Evolutionary conservation across 176 grass and related monocot genomes (phyloP).

Genomic region (Echinochloa phyllopogon): DNA sequence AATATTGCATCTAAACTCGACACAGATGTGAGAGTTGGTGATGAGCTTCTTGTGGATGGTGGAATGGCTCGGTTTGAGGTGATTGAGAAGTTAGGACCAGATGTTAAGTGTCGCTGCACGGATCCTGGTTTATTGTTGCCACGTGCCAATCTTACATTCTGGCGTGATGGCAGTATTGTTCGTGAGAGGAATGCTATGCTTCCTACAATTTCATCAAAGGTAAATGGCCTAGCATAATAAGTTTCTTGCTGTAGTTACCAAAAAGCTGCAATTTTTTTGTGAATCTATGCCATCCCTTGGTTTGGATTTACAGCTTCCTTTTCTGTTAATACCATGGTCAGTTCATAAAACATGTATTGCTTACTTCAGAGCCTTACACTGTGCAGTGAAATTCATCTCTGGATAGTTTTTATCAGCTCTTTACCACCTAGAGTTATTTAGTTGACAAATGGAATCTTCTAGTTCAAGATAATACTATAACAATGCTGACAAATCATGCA

Average conservation of each 20-base stretch:
- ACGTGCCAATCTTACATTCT: slow-evolving; percentile 96
- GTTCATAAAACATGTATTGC: background rate
- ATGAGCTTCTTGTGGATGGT: slow-evolving; percentile 97
- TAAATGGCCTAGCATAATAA: slow-evolving; percentile 38
- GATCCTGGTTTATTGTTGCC: slow-evolving; percentile 93
- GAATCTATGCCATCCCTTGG: background rate
- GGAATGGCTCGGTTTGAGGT: slow-evolving; percentile 98
- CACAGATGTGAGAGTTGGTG: slow-evolving; percentile 90
- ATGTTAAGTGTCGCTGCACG: slow-evolving; percentile 90
- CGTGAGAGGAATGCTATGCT: slow-evolving; percentile 95
- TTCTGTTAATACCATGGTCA: slow-evolving; percentile 17
- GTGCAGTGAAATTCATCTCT: background rate
- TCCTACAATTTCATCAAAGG: slow-evolving; percentile 99
- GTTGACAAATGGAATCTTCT: slow-evolving; percentile 15
- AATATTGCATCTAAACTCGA: slow-evolving; percentile 20
- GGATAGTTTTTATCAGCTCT: slow-evolving; percentile 23
- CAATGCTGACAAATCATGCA: slow-evolving; percentile 49
- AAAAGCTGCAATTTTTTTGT: background rate
- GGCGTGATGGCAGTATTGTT: slow-evolving; percentile 84
- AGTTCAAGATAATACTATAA: slow-evolving; percentile 2
- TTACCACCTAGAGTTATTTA: background rate
- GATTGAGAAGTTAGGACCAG: slow-evolving; percentile 88
- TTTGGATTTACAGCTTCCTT: slow-evolving; percentile 4
- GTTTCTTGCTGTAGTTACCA: slow-evolving; percentile 14
- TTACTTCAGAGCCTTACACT: slow-evolving; percentile 25